Evolutionary conservation across 805 yeast genomes (phyloP).

Genomic region (Saccharomycopsis sp.): DNA sequence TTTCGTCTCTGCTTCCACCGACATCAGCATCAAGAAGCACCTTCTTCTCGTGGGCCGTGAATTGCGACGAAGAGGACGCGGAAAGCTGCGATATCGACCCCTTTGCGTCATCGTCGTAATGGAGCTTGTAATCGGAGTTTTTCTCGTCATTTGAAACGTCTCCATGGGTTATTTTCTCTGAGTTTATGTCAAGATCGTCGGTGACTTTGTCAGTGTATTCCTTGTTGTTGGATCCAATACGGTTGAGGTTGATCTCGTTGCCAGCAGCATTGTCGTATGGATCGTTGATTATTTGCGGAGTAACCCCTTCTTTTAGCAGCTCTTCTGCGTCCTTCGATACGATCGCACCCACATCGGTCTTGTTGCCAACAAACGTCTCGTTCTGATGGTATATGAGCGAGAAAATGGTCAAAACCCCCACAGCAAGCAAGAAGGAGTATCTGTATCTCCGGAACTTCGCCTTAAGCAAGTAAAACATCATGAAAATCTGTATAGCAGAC

Average conservation of each 20-base stretch:
- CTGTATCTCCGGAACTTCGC: constrained; percentile 7
- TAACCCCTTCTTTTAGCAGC: no score
- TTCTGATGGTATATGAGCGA: constrained; percentile 5
- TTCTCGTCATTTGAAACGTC: neutral
- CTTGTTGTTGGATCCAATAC: neutral
- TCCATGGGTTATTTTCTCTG: neutral
- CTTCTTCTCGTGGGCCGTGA: neutral
- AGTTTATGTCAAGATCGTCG: neutral
- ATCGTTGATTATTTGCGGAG: neutral
- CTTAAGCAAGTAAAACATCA: neutral
- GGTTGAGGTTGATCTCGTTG: neutral
- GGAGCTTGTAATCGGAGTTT: neutral
- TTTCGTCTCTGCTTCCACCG: neutral
- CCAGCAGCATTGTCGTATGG: neutral
- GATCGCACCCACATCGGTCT: neutral
- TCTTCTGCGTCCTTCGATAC: no score
- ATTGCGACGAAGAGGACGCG: constrained; percentile 1
- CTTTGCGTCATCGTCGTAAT: neutral
- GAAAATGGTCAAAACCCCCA: constrained; percentile 4
- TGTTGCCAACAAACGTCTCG: neutral
- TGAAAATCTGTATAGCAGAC: no score
- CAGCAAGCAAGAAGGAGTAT: constrained; percentile 3
- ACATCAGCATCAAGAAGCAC: constrained; percentile 6
- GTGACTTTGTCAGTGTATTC: neutral
- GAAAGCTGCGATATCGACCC: neutral